These are phyloP conservation scores for Dioscorea cayenensis DNA, from an alignment of 116 monocot species.

Conservation along the genomic window DNA sequence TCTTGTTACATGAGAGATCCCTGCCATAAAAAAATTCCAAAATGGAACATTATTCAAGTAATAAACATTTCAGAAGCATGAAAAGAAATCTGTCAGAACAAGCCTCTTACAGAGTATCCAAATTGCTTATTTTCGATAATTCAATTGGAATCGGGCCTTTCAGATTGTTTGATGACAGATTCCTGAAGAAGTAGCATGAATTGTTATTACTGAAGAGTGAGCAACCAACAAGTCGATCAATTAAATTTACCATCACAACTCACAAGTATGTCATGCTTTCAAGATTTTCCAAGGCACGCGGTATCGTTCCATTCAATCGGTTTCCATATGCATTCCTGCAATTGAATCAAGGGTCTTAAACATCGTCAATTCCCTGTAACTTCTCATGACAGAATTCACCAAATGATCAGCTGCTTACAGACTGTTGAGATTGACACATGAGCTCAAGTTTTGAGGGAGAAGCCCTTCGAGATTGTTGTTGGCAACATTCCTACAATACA, in stretches of 20 bases:
- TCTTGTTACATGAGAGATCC: constrained; percentile 76
- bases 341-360: background rate
- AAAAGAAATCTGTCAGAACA: background rate
- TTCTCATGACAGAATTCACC: background rate
- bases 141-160: constrained; percentile 80
- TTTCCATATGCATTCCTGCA: constrained; percentile 72
- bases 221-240: background rate
- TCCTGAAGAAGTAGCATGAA: constrained; percentile 32
- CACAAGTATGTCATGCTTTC: constrained; percentile 90
- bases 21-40: constrained; percentile 22
- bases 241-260: constrained; percentile 9
- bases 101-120: constrained; percentile 78
- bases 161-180: constrained; percentile 82
- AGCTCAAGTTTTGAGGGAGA: constrained; percentile 83
- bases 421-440: constrained; percentile 84
- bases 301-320: constrained; percentile 60
- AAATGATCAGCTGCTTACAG: constrained; percentile 38
- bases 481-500: constrained; percentile 67
- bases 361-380: background rate
- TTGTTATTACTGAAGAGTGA: background rate
- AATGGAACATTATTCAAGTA: background rate
- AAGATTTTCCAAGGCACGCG: constrained; percentile 41
- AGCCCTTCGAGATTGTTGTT: constrained; percentile 86
- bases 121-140: constrained; percentile 71
- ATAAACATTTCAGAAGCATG: background rate